Conservation (phyloP, 495 filamentous ascomycete species). For the Neurospora sp. region DNA sequence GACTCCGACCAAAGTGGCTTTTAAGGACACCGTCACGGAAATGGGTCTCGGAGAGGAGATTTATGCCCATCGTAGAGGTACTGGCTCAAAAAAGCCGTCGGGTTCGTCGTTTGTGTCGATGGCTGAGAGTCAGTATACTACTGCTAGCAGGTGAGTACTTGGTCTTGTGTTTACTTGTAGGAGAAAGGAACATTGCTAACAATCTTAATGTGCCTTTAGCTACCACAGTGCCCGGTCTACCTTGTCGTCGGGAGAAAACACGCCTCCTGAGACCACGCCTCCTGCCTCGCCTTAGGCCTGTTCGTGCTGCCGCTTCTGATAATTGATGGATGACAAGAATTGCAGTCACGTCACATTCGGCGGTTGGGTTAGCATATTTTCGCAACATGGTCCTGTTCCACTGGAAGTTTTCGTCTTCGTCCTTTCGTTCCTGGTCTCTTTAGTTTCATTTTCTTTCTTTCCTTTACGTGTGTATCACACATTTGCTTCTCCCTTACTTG, state of each 20-base stretch:
- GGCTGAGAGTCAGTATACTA: background rate
- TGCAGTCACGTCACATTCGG: background rate
- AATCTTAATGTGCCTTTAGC: background rate
- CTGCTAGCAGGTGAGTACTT: background rate
- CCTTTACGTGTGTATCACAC: background rate
- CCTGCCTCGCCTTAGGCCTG: background rate
- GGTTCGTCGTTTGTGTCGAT: background rate
- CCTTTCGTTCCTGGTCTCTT: background rate
- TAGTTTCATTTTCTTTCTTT: background rate
- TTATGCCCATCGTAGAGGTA: background rate
- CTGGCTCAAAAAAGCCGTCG: background rate
- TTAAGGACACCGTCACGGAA: background rate
- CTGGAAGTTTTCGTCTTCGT: too few species aligned
- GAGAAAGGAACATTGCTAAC: background rate
- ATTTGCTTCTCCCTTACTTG: background rate
- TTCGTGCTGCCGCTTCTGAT: background rate
- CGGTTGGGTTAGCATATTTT: too few species aligned
- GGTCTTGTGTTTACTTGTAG: too few species aligned
- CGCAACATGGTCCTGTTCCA: too few species aligned
- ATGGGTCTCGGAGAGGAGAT: background rate
- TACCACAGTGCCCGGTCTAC: slow-evolving; percentile 1
- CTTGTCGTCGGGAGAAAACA: background rate
- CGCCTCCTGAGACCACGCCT: background rate
- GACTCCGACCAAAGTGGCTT: background rate
- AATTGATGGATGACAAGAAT: background rate